Evolutionary conservation across 345 rosid species (phyloP).

Genomic region (Lenwebbia sp.): DNA sequence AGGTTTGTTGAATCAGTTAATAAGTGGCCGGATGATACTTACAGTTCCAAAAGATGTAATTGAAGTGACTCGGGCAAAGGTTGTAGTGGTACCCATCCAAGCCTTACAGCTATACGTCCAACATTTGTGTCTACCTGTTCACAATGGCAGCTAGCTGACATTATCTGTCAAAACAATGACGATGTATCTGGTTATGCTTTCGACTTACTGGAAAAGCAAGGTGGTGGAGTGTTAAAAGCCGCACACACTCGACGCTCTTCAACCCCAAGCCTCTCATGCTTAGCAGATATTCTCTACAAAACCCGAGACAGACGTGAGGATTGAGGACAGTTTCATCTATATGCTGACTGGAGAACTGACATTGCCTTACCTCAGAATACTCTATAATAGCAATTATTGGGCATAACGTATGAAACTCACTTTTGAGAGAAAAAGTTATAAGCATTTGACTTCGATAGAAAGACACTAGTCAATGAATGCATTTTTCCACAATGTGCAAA

Average conservation of each 20-base stretch:
- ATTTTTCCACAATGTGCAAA: background rate
- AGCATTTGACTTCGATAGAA: background rate
- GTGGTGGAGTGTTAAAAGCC: conserved; percentile 92
- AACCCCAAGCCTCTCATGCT: conserved; percentile 81
- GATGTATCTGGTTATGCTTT: background rate
- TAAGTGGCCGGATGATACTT: conserved; percentile 15
- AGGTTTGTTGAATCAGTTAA: background rate
- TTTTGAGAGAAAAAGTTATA: background rate
- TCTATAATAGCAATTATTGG: background rate
- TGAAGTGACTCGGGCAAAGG: conserved; percentile 98
- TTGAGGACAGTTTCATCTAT: background rate
- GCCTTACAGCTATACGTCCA: conserved; percentile 93
- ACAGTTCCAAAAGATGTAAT: conserved; percentile 92
- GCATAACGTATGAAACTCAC: background rate
- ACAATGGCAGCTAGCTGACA: conserved; percentile 2
- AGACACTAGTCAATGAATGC: background rate
- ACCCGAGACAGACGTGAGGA: background rate
- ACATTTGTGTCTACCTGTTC: conserved; percentile 97
- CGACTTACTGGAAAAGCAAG: conserved; percentile 92
- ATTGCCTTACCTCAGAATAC: background rate
- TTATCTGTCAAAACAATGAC: background rate
- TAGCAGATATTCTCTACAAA: conserved; percentile 72
- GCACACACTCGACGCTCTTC: conserved; percentile 97
- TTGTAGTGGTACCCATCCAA: conserved; percentile 99
- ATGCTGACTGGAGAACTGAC: background rate